Evolutionary conservation across 768 basidiomycete species (phyloP), one percentile per base, ranked within the genome.

Genomic region (Hortiboletus campestris): DNA sequence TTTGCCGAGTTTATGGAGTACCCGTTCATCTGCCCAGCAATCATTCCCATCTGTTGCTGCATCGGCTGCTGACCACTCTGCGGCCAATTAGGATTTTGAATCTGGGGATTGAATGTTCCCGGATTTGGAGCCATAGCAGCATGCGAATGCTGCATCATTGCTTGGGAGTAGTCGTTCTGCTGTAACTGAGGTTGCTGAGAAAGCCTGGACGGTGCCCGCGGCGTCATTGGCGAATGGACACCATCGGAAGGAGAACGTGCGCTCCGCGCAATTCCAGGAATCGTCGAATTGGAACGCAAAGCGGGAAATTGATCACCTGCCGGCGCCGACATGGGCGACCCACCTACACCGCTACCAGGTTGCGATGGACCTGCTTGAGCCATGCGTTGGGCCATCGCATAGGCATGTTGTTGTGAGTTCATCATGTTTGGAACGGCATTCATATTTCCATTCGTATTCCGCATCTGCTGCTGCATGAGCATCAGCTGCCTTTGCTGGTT

Each of bases 211-310:
- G 71, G 68, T 6, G 69, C 66, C 41, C 74, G 71, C 25, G 76
- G 75, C 6, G 74, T 76, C 63, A 74, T 74, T 2, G 77, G 78
- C 2, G 78, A 79, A 51, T 75, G 74, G 3, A 75, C 74, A 35
- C 78, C 75, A 56, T 90, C 88, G 17, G 86, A 84, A n/a, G 89
- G 89, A 40, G 89, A 89, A 52, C 88, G 78, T 47, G 83, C 81
- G 61, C 84, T 89, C 62, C 89, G 77, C 20, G 88, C 86, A 49
- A 91, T 91, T 13, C 88, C 88, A 0, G 86, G 87, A 50, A 89
- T 85, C 20, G 81, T 69, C 40, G 77, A 72, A 64, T 83, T 85
- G 40, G 84, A 85, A 19, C 84, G 77, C 31, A 85, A 70, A 6
- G 76, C 75, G 13, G 82, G 78, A 55, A 81, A 80, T 51, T 76